Evolutionary conservation across 1,139 yeast species (phyloP).

Genomic region (Sugiyamaella xylanicola): DNA sequence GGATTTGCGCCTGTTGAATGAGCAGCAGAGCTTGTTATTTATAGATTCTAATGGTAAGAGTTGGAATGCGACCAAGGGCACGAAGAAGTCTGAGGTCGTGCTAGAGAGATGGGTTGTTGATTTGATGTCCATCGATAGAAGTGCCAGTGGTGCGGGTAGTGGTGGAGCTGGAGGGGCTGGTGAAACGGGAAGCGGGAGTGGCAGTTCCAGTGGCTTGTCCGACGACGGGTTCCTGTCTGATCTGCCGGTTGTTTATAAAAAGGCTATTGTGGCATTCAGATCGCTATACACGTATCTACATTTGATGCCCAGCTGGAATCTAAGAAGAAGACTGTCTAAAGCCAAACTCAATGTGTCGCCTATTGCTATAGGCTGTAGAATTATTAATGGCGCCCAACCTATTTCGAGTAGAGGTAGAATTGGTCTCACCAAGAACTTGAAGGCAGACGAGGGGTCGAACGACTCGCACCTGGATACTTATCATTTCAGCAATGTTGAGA

Average conservation of each 20-base stretch:
- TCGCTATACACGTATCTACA: constrained; percentile 68
- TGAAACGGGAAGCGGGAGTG: constrained; percentile 44
- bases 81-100: constrained; percentile 74
- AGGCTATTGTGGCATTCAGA: constrained; percentile 71
- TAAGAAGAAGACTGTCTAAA: constrained; percentile 48
- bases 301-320: constrained; percentile 69
- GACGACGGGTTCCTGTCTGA: constrained; percentile 64
- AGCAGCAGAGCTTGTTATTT: constrained; percentile 61
- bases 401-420: constrained; percentile 81
- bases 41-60: constrained; percentile 54
- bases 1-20: constrained; percentile 63
- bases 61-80: constrained; percentile 57
- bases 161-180: constrained; percentile 56
- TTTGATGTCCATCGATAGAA: constrained; percentile 52
- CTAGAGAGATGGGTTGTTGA: constrained; percentile 92
- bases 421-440: constrained; percentile 67
- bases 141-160: constrained; percentile 59
- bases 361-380: constrained; percentile 58
- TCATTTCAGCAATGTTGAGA: constrained; percentile 66
- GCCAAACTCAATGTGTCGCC: constrained; percentile 44
- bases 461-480: constrained; percentile 62
- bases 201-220: constrained; percentile 60
- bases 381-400: constrained; percentile 75
- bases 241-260: constrained; percentile 71
- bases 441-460: constrained; percentile 44